These are phyloP conservation scores for Chrysosporium queenslandicum DNA, from an alignment of 2,329 filamentous ascomycete genomes.

Conservation along the genomic window DNA sequence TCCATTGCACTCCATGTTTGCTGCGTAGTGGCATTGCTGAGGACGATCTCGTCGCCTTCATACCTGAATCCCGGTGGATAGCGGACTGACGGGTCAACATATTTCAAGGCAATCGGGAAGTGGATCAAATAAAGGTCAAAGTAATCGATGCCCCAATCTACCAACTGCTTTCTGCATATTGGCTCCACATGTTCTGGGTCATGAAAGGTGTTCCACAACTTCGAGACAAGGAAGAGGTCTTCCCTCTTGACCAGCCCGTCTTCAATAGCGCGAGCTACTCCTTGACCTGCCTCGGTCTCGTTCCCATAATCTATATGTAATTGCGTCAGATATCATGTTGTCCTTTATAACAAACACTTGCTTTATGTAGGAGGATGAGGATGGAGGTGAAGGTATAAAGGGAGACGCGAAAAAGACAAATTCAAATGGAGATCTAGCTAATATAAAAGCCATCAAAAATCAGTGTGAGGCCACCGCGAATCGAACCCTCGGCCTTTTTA, in stretches of 20 bases:
- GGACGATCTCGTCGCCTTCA: slow-evolving; percentile 53
- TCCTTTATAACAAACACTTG: no score
- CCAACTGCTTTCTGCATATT: slow-evolving; percentile 65
- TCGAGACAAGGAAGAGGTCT: slow-evolving; percentile 85
- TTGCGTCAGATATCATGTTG: not conserved
- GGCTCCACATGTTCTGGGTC: slow-evolving; percentile 65
- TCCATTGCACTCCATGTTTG: slow-evolving; percentile 80
- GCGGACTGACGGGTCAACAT: slow-evolving; percentile 66
- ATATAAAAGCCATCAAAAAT: not conserved
- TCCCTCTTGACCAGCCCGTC: slow-evolving; percentile 72
- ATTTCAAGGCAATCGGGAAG: slow-evolving; percentile 79
- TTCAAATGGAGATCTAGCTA: no score
- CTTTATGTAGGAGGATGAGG: no score
- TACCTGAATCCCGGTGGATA: slow-evolving; percentile 73
- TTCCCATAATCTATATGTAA: slow-evolving; percentile 63
- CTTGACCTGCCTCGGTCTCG: slow-evolving; percentile 66
- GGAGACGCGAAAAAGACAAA: no score
- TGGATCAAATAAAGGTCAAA: slow-evolving; percentile 85
- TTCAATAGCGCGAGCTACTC: slow-evolving; percentile 66
- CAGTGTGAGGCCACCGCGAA: not conserved
- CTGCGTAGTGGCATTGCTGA: slow-evolving; percentile 61
- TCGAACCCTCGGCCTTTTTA: slow-evolving; percentile 1
- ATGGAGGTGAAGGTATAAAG: no score
- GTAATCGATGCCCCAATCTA: slow-evolving; percentile 77
- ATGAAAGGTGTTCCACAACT: slow-evolving; percentile 91